Evolutionary conservation across 805 yeast species (phyloP), one percentile per base, ranked within the genome.

Genomic region (Monosporozyma yasuniensis): DNA sequence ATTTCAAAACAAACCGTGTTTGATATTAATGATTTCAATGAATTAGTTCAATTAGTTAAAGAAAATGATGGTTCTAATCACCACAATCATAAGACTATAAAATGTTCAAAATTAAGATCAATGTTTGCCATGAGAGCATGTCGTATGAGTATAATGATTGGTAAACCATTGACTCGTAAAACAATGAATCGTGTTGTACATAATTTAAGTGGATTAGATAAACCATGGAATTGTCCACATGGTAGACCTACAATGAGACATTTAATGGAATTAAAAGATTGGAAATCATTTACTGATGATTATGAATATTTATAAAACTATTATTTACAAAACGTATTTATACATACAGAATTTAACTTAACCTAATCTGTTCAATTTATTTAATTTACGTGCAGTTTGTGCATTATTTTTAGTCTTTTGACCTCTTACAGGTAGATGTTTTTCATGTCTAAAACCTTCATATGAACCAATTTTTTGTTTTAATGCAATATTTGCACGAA

Each of bases 181-280:
- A 76, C 79, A 7, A 93, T 93, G 99, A 62, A 66, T 1, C 69
- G 61, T 37, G 80, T 93, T 2, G 90, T 93, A 5, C 63, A 69
- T 28, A 76, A 88, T 59, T 69, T 93, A 47, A 79, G 91, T 11
- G 70, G 65, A 0, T 71, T 93, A 37, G 90, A 88, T 53, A 87
- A 87, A 61, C 99, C 99, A 0, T 93, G 99, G 99, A 84, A 83
- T 58, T 81, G 89, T 61, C 99, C 99, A 0, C 99, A 93, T 67
- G 99, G 99, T 0, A 72, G 99, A 54, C 99, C 99, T 0, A 93
- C 99, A 1, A 81, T 93, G 84, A 75, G 99, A 49, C 97, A 91
- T 66, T 71, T 91, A 51, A 79, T 83, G 52, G 88, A 86, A 50
- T 60, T 83, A 37, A 65, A 70, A 41, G 65, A 70, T 44, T 73